These are phyloP conservation scores for Lachnellula arida DNA, from an alignment of 2,329 filamentous ascomycete species.

Conservation along the genomic window DNA sequence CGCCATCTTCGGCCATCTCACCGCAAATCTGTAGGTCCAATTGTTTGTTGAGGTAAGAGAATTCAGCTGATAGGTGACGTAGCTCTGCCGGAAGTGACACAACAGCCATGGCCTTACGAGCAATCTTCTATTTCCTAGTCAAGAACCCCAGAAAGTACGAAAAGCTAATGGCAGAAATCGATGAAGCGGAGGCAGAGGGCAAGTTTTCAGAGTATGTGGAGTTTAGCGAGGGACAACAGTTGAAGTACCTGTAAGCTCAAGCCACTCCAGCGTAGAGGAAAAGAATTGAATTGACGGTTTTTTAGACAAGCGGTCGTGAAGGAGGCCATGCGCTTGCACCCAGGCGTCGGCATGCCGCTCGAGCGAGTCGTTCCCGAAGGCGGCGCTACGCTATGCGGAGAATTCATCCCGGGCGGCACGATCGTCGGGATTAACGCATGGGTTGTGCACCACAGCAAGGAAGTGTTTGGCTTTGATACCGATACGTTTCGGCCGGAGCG, in stretches of 20 bases:
- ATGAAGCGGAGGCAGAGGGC: constrained; percentile 1
- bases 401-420: constrained; percentile 24
- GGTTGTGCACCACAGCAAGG: background rate
- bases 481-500: background rate
- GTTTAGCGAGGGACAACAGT: constrained; percentile 1
- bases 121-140: constrained; percentile 15
- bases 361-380: constrained; percentile 42
- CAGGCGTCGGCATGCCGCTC: constrained; percentile 42
- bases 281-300: background rate
- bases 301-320: constrained; percentile 44
- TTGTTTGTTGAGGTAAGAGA: background rate
- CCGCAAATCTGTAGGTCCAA: background rate
- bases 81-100: constrained; percentile 16
- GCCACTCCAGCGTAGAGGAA: background rate
- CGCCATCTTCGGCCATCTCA: background rate
- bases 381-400: constrained; percentile 39
- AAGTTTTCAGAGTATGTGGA: constrained; percentile 4
- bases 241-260: constrained; percentile 12
- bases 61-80: background rate
- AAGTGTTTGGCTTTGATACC: background rate
- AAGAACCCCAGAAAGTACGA: constrained; percentile 6
- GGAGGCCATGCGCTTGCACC: constrained; percentile 46
- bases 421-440: constrained; percentile 31
- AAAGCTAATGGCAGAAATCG: constrained; percentile 11
- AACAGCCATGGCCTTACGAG: constrained; percentile 11